phyloP scores from a whole-genome alignment of 257 asterid genomes.

The Verbascum thapsus region DNA sequence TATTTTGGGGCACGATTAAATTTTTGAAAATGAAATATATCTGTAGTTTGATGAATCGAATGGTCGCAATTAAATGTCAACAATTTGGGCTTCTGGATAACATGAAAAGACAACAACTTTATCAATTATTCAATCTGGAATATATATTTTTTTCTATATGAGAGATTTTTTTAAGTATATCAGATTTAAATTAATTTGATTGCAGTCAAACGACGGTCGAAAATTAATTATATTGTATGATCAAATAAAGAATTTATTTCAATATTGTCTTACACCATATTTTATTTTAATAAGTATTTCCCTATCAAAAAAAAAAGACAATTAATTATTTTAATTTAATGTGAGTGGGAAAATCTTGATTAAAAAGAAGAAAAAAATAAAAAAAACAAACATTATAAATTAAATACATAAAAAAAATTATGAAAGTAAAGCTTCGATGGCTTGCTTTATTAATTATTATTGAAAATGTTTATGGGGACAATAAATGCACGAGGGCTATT shows the following conservation, averaged over 20 bases:
- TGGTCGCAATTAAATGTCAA: slow-evolving; percentile 33
- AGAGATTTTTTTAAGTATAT: not conserved
- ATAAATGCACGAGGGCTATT: slow-evolving; percentile 1
- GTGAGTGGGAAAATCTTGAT: slow-evolving; percentile 10
- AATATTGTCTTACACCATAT: not conserved
- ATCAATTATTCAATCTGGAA: slow-evolving; percentile 18
- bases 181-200: not conserved
- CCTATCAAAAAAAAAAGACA: too few relatives aligned
- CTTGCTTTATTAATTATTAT: too few relatives aligned
- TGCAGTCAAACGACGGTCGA: slow-evolving; percentile 21
- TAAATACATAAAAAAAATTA: not conserved
- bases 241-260: not conserved
- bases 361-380: not conserved
- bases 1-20: too few relatives aligned
- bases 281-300: not conserved
- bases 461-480: not conserved
- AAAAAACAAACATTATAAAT: too few relatives aligned
- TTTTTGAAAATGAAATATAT: slow-evolving; percentile 28
- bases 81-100: slow-evolving; percentile 44
- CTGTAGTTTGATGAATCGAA: slow-evolving; percentile 32
- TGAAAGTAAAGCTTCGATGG: not conserved
- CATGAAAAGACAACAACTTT: slow-evolving; percentile 30
- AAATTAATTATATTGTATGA: slow-evolving; percentile 11
- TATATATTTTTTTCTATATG: too few relatives aligned
- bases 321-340: slow-evolving; percentile 9